Evolutionary conservation across 306 rosid genomes (phyloP).

Genomic region (Prunus davidiana): DNA sequence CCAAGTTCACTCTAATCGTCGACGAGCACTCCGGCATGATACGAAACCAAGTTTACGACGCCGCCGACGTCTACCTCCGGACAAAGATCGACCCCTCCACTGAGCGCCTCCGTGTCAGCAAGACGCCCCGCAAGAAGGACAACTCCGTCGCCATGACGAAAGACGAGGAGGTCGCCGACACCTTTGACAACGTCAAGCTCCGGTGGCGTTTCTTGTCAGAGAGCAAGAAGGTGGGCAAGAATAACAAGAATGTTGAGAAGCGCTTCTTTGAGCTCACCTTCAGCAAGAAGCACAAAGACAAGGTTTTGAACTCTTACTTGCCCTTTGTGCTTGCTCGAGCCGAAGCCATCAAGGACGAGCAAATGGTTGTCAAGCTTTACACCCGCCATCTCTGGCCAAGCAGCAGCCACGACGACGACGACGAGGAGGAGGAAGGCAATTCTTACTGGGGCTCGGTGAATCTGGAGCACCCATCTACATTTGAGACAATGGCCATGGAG

Average conservation of each 20-base stretch:
- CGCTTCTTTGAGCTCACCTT: constrained; percentile 24
- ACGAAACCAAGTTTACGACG: constrained; percentile 36
- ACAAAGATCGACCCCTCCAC: constrained; percentile 24
- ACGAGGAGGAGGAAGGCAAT: neutral
- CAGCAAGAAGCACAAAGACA: constrained; percentile 27
- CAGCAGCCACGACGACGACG: neutral
- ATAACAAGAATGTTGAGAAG: neutral
- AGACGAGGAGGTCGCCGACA: constrained; percentile 19
- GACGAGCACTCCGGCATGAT: constrained; percentile 22
- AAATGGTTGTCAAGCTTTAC: constrained; percentile 28
- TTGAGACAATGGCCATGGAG: constrained; percentile 38
- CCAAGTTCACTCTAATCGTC: constrained; percentile 22
- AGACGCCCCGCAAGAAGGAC: constrained; percentile 28
- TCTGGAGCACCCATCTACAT: constrained; percentile 38
- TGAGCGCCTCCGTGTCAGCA: constrained; percentile 25
- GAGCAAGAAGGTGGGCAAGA: too few species aligned
- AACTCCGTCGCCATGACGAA: constrained; percentile 18
- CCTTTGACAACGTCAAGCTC: constrained; percentile 5
- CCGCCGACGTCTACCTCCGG: constrained; percentile 29
- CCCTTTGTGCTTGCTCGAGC: constrained; percentile 27
- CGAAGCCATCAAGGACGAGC: constrained; percentile 6
- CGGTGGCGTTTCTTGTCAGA: constrained; percentile 19
- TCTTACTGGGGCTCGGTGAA: constrained; percentile 27
- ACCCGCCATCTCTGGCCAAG: neutral
- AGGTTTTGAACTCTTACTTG: constrained; percentile 26